phyloP scores from a whole-genome alignment of 352 stramenopile genomes.

The Achlya hypogyna region DNA sequence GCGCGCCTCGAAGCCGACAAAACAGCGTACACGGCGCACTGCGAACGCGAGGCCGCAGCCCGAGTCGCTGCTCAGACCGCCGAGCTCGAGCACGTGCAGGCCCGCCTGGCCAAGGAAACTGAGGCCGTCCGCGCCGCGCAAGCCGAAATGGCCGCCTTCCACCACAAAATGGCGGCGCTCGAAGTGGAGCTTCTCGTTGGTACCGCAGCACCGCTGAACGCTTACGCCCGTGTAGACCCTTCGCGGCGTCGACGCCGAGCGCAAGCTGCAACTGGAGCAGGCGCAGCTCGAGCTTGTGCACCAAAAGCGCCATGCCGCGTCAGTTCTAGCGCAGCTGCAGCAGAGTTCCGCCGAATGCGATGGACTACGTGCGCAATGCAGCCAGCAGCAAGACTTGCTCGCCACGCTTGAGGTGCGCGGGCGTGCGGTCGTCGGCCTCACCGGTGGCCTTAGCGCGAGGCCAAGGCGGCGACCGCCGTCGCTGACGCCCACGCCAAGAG shows the following conservation, averaged over 20 bases:
- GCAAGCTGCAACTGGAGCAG: conserved; percentile 4
- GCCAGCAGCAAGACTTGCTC: neutral
- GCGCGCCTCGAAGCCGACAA: neutral
- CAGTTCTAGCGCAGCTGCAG: neutral
- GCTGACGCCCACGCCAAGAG: neutral
- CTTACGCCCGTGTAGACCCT: neutral
- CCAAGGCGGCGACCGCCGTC: neutral
- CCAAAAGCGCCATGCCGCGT: neutral
- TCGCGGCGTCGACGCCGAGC: neutral
- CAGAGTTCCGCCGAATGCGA: neutral
- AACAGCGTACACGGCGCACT: neutral
- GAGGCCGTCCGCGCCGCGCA: neutral
- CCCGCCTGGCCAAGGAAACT: neutral
- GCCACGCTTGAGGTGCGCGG: neutral
- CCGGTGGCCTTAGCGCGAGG: conserved; percentile 1
- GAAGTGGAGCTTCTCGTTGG: conserved; percentile 1
- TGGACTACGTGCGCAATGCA: neutral
- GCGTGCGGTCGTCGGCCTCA: neutral
- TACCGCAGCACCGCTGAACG: neutral
- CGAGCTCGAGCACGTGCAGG: neutral
- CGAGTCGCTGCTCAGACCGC: neutral
- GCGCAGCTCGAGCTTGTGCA: neutral
- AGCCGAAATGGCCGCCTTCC: neutral
- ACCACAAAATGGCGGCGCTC: neutral
- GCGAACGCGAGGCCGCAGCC: neutral